Base-by-base conservation (phyloP, 2,329 filamentous ascomycete genomes). In the Botrytis cinerea region DNA sequence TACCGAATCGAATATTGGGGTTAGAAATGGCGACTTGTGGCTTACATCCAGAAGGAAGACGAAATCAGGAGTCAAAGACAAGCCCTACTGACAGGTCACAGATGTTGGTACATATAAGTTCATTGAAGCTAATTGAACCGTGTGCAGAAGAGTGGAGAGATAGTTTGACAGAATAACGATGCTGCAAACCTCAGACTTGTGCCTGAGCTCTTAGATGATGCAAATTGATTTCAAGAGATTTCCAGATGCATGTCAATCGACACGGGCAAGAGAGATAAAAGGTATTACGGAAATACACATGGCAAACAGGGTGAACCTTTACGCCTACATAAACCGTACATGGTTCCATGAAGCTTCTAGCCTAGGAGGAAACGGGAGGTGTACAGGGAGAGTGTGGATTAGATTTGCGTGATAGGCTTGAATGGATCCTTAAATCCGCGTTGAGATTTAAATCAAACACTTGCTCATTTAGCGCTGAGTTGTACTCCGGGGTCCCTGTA, bases 281-380 rank as follows among this genome's bases (percentile, higher is more conserved):
- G 8, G 48, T 28, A 43, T 32, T 32, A 68, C 25, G 35, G 18
- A 28, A 68, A 68, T 43, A 68, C 66, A 68, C 38, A 68, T 68
- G 66, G 46, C 46, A 54, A 68, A 38, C 64, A 68, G 48, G 66
- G 48, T 35, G 43, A 40, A 10, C 2, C 25, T 16, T 12, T 12
- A 28, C 25, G 46, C 46, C 35, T 22, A 68, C 35, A 57, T 68
- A 43, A 68, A 32, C 22, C 66, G 22, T 28, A 57, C 48, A 57
- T 57, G 66, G 48, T 68, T 68, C 66, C 48, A 68, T 57, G 48
- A 57, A 57, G 66, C 66, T 68, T 68, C 66, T 57, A 68, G 28
- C 2, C n/a, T 51, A 67, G 45, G 25, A 51, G 45, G 12, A 32
- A 32, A 51, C 22, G 32, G 25, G 46, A 54, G 28, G 25, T 43